Evolutionary conservation across 257 asterid genomes (phyloP).

Genomic region (Cordia subcordata): DNA sequence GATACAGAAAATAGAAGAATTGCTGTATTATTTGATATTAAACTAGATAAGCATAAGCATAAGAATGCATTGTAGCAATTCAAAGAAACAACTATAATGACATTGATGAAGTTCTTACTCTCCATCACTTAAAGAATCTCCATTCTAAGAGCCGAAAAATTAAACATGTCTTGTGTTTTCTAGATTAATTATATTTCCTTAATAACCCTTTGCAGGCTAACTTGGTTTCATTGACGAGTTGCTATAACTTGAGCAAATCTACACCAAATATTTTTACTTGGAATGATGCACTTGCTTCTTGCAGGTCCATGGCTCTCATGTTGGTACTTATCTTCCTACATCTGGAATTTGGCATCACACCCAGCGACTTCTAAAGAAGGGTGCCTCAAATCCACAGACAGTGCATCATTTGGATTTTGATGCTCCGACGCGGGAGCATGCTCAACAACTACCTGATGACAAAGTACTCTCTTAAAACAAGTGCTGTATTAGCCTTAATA

Average conservation of each 20-base stretch:
- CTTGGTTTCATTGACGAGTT: background rate
- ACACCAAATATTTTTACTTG: background rate
- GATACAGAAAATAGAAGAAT: too few species aligned
- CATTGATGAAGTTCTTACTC: too few species aligned
- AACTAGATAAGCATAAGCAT: too few species aligned
- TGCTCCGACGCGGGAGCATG: constrained; percentile 96
- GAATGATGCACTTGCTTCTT: constrained; percentile 5
- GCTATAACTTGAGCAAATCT: background rate
- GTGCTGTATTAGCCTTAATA: too few species aligned
- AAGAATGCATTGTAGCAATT: too few species aligned
- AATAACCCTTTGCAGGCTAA: background rate
- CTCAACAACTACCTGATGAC: constrained; percentile 86
- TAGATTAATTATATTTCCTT: background rate
- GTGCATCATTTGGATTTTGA: constrained; percentile 98
- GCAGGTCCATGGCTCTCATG: constrained; percentile 93
- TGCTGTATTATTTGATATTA: too few species aligned
- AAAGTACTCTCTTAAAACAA: constrained; percentile 47
- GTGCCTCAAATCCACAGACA: constrained; percentile 60
- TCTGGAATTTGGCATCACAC: constrained; percentile 98
- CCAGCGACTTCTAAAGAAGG: constrained; percentile 71
- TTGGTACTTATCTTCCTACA: constrained; percentile 89
- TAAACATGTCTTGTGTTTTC: background rate
- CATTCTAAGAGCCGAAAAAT: too few species aligned
- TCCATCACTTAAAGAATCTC: too few species aligned
- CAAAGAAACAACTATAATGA: too few species aligned